A percentile compares a stretch with the other conserved stretches of the same genome.
phyloP scores from a whole-genome alignment of 1,284 basidiomycete genomes.

The Chondrostereum purpureum region DNA sequence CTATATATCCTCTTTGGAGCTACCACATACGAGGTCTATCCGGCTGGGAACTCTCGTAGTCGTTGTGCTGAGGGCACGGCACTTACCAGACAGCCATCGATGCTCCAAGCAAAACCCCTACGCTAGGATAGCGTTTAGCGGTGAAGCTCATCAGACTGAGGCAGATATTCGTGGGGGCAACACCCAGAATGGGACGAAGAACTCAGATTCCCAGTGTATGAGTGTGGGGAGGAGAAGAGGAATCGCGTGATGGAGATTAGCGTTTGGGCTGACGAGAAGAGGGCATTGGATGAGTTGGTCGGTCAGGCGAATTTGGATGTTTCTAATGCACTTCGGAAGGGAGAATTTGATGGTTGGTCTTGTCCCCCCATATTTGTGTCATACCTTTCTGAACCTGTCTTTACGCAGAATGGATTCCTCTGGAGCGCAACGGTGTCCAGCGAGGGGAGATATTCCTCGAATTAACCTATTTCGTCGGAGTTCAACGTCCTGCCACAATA shows the following conservation, averaged over 20 bases:
- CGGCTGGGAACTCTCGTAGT: constrained; percentile 3
- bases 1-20: no score
- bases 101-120: constrained; percentile 5
- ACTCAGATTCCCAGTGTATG: neutral
- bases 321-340: neutral
- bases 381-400: neutral
- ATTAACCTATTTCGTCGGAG: constrained; percentile 3
- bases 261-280: constrained; percentile 2
- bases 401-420: constrained; percentile 2
- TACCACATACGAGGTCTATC: no score
- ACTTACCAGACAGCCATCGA: constrained; percentile 4
- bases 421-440: neutral
- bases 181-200: constrained; percentile 4
- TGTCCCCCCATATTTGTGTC: neutral
- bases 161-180: constrained; percentile 2
- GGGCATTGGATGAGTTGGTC: neutral
- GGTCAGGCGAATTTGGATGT: neutral
- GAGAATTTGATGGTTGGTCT: constrained; percentile 4
- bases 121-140: neutral
- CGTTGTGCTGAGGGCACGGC: constrained; percentile 1
- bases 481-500: no score
- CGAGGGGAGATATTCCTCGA: constrained; percentile 4
- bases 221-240: neutral
- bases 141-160: neutral
- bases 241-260: constrained; percentile 1